A percentile compares a stretch with the other conserved stretches of the same genome.
Conservation (phyloP, 2,329 filamentous ascomycete genomes). For the Chrysoporthe deuterocubensis region DNA sequence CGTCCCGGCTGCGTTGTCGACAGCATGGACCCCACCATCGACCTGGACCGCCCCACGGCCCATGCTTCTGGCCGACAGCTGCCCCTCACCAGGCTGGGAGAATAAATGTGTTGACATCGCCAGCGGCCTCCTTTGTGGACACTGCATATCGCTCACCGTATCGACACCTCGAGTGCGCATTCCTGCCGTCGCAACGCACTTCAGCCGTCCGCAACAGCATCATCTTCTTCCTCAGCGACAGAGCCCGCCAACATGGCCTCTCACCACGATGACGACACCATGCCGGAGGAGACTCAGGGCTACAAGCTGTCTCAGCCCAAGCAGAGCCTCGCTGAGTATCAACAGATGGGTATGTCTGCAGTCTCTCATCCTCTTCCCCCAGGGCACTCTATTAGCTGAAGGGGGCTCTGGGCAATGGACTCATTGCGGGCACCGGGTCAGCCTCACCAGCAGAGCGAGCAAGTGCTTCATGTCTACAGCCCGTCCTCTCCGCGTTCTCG, state of each 20-base stretch:
- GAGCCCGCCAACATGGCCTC: conserved; percentile 62
- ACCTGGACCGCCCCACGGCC: conserved; percentile 8
- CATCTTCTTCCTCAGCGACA: not conserved
- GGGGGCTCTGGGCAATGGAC: not conserved
- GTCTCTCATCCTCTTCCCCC: not conserved
- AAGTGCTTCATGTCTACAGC: conserved; percentile 18
- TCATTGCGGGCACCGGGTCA: not conserved
- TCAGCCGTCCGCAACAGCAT: conserved; percentile 8
- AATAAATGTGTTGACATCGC: conserved; percentile 29
- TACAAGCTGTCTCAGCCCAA: conserved; percentile 97
- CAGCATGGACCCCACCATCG: conserved; percentile 13
- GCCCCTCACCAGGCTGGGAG: conserved; percentile 15
- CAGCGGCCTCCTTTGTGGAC: conserved; percentile 21
- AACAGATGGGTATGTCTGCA: conserved; percentile 78
- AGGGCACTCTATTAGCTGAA: too few relatives aligned
- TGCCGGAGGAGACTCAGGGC: conserved; percentile 86
- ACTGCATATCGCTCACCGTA: conserved; percentile 26
- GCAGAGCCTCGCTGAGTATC: conserved; percentile 95
- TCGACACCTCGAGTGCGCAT: conserved; percentile 8
- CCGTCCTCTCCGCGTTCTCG: not conserved
- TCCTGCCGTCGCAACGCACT: not conserved
- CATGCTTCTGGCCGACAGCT: conserved; percentile 15
- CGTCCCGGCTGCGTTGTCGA: conserved; percentile 14
- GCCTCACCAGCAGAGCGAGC: not conserved
- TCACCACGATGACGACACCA: conserved; percentile 77